Evolutionary conservation across 1,284 basidiomycete species (phyloP), one percentile per base, ranked within the genome.

Genomic region (Phaffia rhodozyma): DNA sequence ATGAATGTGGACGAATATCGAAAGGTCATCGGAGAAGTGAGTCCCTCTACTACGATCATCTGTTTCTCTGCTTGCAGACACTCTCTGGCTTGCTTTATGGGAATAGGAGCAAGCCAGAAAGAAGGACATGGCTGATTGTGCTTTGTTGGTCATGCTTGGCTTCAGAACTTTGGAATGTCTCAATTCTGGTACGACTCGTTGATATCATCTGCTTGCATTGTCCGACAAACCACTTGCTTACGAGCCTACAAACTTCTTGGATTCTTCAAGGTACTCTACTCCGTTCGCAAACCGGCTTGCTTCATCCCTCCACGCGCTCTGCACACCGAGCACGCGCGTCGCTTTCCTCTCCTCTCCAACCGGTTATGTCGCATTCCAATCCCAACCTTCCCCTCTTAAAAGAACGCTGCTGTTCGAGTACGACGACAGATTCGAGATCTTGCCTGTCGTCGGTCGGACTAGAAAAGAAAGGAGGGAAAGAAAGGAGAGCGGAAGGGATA

Each of bases 331-430:
- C 6, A 63, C 69, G 5, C 62, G 64, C 23, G 67, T 74, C 52
- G 73, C 69, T 6, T 75, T 74, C 67, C 68, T 75, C n/a, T 73
- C 69, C 62, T 75, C 71, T 29, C 74, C 74, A 4, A 75, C 74
- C 0, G 71, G 69, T 9, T 75, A 70, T 70, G 72, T 75, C 43
- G 72, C 69, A 3, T 73, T 74, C 63, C 72, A 73, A 20, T 57
- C 56, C n/a, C 56, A 52, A 32, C 61, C 61, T 21, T 67, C 69
- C 43, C 61, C 70, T 0, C 65, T 69, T 3, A 49, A 61, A n/a
- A 16, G 56, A 0, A 68, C 71, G 0, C 70, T 63, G 57, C 66
- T 75, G 5, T 69, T 73, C 38, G 73, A 74, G 49, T 72, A 72
- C 60, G 74, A 75, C 61, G 66, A 66, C 20, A 67, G 73, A 18